Percentiles rank a stretch among this genome's conserved stretches.
Conservation (phyloP, 495 filamentous ascomycete genomes). For the Parathielavia appendiculata region DNA sequence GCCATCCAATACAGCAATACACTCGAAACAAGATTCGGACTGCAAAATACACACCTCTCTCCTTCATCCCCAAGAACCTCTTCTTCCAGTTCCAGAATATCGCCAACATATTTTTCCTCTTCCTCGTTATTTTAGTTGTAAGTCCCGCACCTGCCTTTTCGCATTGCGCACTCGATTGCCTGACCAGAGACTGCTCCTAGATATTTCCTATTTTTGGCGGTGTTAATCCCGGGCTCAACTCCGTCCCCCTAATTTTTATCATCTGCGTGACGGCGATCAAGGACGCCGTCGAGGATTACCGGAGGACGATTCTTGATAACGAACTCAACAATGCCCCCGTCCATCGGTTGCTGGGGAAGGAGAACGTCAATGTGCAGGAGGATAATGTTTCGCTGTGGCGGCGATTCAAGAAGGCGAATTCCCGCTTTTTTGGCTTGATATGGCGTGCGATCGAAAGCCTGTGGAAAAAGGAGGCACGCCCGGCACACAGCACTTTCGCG, state of each 20-base stretch:
- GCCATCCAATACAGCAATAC: slow-evolving; percentile 62
- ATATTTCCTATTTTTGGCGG: slow-evolving; percentile 95
- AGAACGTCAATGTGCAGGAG: slow-evolving; percentile 88
- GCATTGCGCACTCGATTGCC: neutral
- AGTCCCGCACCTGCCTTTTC: slow-evolving; percentile 34
- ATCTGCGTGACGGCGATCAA: slow-evolving; percentile 87
- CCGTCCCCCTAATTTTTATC: slow-evolving; percentile 91
- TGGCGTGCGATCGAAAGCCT: slow-evolving; percentile 45
- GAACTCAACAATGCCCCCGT: slow-evolving; percentile 96
- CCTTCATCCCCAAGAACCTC: slow-evolving; percentile 95
- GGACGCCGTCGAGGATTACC: slow-evolving; percentile 97
- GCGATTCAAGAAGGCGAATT: slow-evolving; percentile 83
- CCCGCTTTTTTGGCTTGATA: slow-evolving; percentile 52
- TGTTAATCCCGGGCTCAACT: slow-evolving; percentile 81
- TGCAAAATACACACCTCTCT: slow-evolving; percentile 91
- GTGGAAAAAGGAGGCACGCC: slow-evolving; percentile 42
- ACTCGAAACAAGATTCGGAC: slow-evolving; percentile 95
- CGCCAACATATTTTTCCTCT: slow-evolving; percentile 96
- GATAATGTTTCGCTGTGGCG: slow-evolving; percentile 86
- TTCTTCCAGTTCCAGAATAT: slow-evolving; percentile 99
- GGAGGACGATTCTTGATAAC: slow-evolving; percentile 85
- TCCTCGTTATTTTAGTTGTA: slow-evolving; percentile 91
- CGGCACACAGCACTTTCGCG: slow-evolving; percentile 31
- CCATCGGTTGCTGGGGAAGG: slow-evolving; percentile 79
- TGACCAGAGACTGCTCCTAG: slow-evolving; percentile 44